Evolutionary conservation across 1,284 basidiomycete species (phyloP), one percentile per base, ranked within the genome.

Genomic region (Ustilago cynodontis): DNA sequence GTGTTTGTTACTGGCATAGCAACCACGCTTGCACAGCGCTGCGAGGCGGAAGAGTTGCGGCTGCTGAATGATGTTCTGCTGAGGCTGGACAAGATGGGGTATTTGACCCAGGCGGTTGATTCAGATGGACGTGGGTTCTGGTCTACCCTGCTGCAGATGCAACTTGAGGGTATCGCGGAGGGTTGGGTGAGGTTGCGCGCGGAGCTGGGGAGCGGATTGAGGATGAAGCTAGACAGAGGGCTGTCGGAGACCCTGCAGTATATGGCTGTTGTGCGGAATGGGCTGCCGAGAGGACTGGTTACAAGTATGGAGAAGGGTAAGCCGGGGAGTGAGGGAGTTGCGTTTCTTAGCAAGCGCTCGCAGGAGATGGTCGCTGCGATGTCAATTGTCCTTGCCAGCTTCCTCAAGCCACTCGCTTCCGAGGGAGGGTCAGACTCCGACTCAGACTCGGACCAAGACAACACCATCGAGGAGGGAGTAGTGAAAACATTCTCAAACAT

Each of bases 1-100:
- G 69, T 68, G n/a, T 28, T 77, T 5, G 62, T 71, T 1, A 3
- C n/a, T 11, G 74, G 69, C 2, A 9, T 77, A 0, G 74, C 37
- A 3, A 2, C 35, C 0, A 28, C 60, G 9, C 56, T 65, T 13
- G 6, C 10, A 20, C 13, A 20, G 20, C 9, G n/a, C 18, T 53
- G 2, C 6, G 43, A 13, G 13, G 1, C 1, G 18, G 18, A 10
- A 26, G 29, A 31, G 29, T 14, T 56, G 14, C 41, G 26, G 43
- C 16, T 47, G 28, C 16, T 65, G 1, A 59, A 35, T n/a, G 59
- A 63, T n/a, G 65, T 69, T 6, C 2, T 74, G 1, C 11, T 8
- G 9, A 47, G 66, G 20, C 62, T 74, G 7, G 65, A 77, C 1
- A 61, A 35, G 54, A 29, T 58, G 33, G 74, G 65, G 1, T 68